Evolutionary conservation across 768 basidiomycete species (phyloP), one percentile per base, ranked within the genome.

Genomic region (Chlorophyllum brunneum): DNA sequence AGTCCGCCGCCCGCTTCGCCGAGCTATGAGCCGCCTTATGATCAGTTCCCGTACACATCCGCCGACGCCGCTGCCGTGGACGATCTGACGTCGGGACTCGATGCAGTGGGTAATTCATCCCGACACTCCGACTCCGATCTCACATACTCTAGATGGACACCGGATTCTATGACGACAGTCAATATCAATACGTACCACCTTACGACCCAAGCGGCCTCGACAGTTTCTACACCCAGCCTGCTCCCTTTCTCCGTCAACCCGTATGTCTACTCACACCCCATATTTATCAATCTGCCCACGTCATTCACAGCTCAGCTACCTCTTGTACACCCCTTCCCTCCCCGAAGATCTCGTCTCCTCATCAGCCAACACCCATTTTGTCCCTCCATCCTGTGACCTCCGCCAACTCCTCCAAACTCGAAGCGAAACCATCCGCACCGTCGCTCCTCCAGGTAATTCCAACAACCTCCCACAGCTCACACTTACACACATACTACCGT

Each of bases 281-380:
- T 37, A 22, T 26, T 5, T 31, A 13, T 24, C 27, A 7, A 48
- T 39, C 15, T n/a, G 38, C 22, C 26, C 40, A 34, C 23, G 20
- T 15, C 23, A 27, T 34, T 26, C 44, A 37, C 63, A 95, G 92
- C 79, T 98, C 40, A 83, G 97, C 63, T 93, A 99, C 63, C 92
- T 98, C 58, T 78, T 98, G 26, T 99, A 99, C 71, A 86, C 89
- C 3, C 79, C 81, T 2, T 78, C 79, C 59, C 73, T 87, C 61
- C 73, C 87, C 38, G 69, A 79, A 56, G 61, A 75, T 51, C 73
- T 86, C 63, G 61, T 78, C 59, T 64, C 78, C 15, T 73, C 78
- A 6, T 43, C 65, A 31, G 57, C 61, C 57, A 59, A 75, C 61
- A 72, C 69, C 26, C 92, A 95, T 63, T 98, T 95, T 70, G 78